phyloP scores from a whole-genome alignment of 2,329 filamentous ascomycete genomes.

The Colletotrichum noveboracense region DNA sequence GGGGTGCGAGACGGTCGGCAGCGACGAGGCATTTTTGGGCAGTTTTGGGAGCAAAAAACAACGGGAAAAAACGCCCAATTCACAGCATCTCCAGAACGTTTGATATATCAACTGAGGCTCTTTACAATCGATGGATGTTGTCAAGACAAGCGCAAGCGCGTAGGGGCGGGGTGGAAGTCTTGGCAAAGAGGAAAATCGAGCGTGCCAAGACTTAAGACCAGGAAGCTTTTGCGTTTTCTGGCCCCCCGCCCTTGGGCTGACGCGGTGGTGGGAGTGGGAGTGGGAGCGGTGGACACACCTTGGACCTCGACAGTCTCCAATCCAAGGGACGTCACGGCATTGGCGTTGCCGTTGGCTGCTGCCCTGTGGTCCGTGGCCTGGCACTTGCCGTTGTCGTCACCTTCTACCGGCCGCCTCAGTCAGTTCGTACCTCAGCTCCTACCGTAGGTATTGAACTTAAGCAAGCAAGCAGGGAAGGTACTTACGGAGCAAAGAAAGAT shows the following conservation, averaged over 20 bases:
- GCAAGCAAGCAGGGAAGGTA: background rate
- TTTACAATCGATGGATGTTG: slow-evolving; percentile 19
- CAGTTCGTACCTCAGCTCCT: background rate
- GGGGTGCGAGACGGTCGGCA: background rate
- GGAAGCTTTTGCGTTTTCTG: slow-evolving; percentile 18
- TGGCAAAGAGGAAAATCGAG: slow-evolving; percentile 21
- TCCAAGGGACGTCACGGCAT: background rate
- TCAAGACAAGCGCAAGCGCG: slow-evolving; percentile 23
- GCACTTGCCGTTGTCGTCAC: background rate
- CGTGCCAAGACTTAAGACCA: slow-evolving; percentile 19
- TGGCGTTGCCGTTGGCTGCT: slow-evolving; percentile 4
- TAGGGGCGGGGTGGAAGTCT: slow-evolving; percentile 23
- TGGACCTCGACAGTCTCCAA: background rate
- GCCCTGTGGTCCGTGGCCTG: background rate
- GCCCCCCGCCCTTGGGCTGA: slow-evolving; percentile 18
- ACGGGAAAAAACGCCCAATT: slow-evolving; percentile 10
- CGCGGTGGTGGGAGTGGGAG: slow-evolving; percentile 17
- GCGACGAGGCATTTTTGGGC: background rate
- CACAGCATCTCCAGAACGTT: background rate
- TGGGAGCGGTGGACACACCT: background rate
- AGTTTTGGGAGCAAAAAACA: slow-evolving; percentile 13
- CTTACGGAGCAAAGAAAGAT: background rate
- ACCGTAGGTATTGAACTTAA: background rate
- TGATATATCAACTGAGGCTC: slow-evolving; percentile 12
- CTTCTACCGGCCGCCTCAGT: background rate